phyloP scores from a whole-genome alignment of 306 rosid genomes.

The Gastrolobium villosum region DNA sequence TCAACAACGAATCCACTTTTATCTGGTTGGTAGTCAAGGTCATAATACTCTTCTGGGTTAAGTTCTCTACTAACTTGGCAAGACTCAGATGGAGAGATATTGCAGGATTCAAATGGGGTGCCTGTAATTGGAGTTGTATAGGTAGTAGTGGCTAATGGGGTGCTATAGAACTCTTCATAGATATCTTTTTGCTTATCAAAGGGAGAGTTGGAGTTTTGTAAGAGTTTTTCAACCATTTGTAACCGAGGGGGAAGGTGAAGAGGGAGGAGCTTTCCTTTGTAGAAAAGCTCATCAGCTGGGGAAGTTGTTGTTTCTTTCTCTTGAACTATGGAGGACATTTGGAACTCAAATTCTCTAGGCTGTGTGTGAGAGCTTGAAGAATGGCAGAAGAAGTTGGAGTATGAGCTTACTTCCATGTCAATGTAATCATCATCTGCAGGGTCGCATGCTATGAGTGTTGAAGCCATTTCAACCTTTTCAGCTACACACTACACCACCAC shows the following conservation, averaged over 20 bases:
- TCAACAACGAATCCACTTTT: constrained; percentile 51
- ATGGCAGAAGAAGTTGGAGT: constrained; percentile 60
- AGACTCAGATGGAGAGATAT: constrained; percentile 81
- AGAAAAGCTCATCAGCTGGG: constrained; percentile 99
- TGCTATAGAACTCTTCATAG: constrained; percentile 76
- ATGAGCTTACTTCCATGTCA: constrained; percentile 89
- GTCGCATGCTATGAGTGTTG: constrained; percentile 59
- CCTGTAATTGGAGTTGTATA: constrained; percentile 74
- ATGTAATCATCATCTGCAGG: constrained; percentile 88
- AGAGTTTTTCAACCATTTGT: constrained; percentile 89
- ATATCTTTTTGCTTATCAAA: constrained; percentile 52
- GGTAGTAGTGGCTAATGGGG: constrained; percentile 78
- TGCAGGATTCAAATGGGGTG: constrained; percentile 94
- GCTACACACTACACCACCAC: not conserved
- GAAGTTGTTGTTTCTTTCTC: constrained; percentile 78
- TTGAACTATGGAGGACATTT: constrained; percentile 76
- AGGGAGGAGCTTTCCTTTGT: constrained; percentile 97
- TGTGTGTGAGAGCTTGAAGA: constrained; percentile 60
- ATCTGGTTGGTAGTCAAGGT: constrained; percentile 52
- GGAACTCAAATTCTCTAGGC: constrained; percentile 93
- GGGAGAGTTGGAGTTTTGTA: constrained; percentile 62
- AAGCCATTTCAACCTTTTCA: constrained; percentile 62
- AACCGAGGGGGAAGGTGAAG: constrained; percentile 95
- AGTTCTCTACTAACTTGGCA: constrained; percentile 82
- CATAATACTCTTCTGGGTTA: constrained; percentile 70